phyloP scores from a whole-genome alignment of 75 land plant genomes.

The Gnetum montanum region DNA sequence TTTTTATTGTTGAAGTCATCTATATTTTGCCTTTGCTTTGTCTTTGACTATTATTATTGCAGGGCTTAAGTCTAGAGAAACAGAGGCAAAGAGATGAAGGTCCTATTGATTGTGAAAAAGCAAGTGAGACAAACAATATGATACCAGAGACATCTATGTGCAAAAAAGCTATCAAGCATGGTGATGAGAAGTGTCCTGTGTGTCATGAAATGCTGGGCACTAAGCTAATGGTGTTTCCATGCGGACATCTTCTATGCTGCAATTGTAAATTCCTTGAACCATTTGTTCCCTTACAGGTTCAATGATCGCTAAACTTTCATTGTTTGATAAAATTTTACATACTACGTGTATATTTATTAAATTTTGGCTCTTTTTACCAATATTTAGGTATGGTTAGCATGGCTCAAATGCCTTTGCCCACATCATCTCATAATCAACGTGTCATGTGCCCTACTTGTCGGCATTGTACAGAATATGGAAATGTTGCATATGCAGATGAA shows the following conservation, averaged over 20 bases:
- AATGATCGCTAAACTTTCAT: too few species aligned
- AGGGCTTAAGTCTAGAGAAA: conserved; percentile 48
- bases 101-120: too few species aligned
- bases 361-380: too few species aligned
- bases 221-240: conserved; percentile 89
- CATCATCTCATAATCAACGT: conserved; percentile 27
- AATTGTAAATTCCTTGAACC: conserved; percentile 50
- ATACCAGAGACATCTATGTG: too few species aligned
- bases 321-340: too few species aligned
- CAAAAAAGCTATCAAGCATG: conserved; percentile 16
- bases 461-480: conserved; percentile 49
- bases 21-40: too few species aligned
- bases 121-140: too few species aligned
- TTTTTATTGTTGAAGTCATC: too few species aligned
- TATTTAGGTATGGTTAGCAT: conserved; percentile 56
- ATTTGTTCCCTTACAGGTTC: too few species aligned
- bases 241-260: conserved; percentile 92
- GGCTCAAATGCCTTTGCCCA: conserved; percentile 28
- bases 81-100: conserved; percentile 11
- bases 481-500: conserved; percentile 76
- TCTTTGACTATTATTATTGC: not conserved
- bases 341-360: too few species aligned
- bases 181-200: conserved; percentile 70
- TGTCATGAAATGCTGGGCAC: conserved; percentile 76
- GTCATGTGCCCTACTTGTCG: conserved; percentile 87